Base-by-base conservation (phyloP, 2,329 filamentous ascomycete species). In the Dryadomyces quercivorus region DNA sequence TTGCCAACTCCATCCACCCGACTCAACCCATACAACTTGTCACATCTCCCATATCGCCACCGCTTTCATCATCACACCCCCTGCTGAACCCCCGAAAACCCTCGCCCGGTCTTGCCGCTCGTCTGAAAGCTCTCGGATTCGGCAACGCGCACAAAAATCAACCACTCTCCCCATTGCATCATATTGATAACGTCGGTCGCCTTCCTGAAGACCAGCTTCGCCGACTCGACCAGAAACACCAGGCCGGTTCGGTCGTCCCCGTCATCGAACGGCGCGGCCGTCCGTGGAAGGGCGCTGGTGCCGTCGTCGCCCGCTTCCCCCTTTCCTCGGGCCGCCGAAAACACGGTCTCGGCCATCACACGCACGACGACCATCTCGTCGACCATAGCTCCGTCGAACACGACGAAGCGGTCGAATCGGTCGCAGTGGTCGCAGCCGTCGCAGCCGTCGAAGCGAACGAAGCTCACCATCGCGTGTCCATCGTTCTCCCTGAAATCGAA, bases 151-250 rank as follows among this genome's bases (percentile, higher is more conserved):
- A 70, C 59, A 69, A 18, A 31, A 31, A 31, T 31, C 5, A 59
- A 45, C 66, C 65, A 46, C 66, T 65, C 47, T 60, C 68, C 53
- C 62, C 63, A 16, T 60, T 66, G 10, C 59, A 60, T 8, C 56
- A 54, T 22, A 63, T 65, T 66, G 75, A 78, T 51, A 69, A 71
- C 63, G 75, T 88, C 62, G 85, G 85, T 60, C 81, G 85, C 57
- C 80, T 89, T 54, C 76, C 85, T 62, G 82, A 88, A 67, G 75
- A 82, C 60, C 84, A 88, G 62, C 75, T 89, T 56, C 78, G 81
- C 61, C 75, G 82, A 63, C 77, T 89, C 62, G 85, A 90, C 70
- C 73, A 80, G 60, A 78, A 80, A 57, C 82, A 86, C 65, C 76
- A 77, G 60, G 76, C 80, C 57, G 73, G 74, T 64, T 79, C 77